These are phyloP conservation scores for Fusarium protoensiforme DNA, from an alignment of 2,329 filamentous ascomycete species.

Conservation along the genomic window DNA sequence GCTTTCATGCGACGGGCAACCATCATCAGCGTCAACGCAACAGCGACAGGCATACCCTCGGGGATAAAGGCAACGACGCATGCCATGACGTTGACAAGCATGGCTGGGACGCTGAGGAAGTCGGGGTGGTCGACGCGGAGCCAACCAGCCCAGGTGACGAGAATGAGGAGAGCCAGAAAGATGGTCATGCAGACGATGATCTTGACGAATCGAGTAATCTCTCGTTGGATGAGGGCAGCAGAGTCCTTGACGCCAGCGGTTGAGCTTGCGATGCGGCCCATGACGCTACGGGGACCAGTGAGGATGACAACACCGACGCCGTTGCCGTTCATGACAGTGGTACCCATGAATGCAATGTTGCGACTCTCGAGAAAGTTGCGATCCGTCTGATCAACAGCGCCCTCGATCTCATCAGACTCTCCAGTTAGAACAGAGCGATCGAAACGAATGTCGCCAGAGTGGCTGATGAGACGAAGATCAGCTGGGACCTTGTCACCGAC, in stretches of 20 bases:
- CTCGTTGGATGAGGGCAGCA: slow-evolving; percentile 53
- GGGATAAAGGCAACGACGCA: slow-evolving; percentile 55
- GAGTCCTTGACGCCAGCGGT: slow-evolving; percentile 51
- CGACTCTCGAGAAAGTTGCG: slow-evolving; percentile 55
- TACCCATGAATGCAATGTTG: slow-evolving; percentile 58
- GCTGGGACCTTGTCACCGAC: slow-evolving; percentile 62
- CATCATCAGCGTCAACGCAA: slow-evolving; percentile 55
- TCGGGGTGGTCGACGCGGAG: slow-evolving; percentile 48
- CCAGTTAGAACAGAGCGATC: slow-evolving; percentile 56
- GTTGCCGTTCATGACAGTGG: slow-evolving; percentile 54
- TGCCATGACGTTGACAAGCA: slow-evolving; percentile 59
- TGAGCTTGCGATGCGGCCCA: slow-evolving; percentile 54
- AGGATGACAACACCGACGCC: slow-evolving; percentile 54
- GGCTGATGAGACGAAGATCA: slow-evolving; percentile 55
- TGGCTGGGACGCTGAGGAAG: slow-evolving; percentile 55
- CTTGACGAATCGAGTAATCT: slow-evolving; percentile 56
- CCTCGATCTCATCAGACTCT: slow-evolving; percentile 55
- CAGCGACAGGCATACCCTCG: slow-evolving; percentile 54
- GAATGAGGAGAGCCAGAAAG: slow-evolving; percentile 52
- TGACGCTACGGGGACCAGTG: slow-evolving; percentile 53
- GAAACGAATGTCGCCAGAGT: slow-evolving; percentile 56
- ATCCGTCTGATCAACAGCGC: slow-evolving; percentile 52
- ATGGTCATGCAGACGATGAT: slow-evolving; percentile 56
- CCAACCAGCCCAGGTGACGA: slow-evolving; percentile 59
- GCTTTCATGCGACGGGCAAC: slow-evolving; percentile 56